Conservation (phyloP, 768 basidiomycete species). For the Lactarius pseudohatsudake region DNA sequence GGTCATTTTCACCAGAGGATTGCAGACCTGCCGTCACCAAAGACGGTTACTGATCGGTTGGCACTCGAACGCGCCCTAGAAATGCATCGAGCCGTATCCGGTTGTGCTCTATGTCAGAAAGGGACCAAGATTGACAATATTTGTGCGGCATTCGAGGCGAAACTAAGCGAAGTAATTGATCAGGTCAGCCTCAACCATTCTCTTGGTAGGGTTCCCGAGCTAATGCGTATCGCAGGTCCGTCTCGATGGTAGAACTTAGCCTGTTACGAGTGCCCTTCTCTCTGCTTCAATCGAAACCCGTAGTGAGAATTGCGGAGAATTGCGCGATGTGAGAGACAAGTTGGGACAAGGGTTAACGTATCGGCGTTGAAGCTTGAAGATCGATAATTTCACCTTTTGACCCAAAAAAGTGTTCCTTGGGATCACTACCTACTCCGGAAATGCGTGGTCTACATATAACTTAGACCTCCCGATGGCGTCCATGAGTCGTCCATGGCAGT, state of each 20-base stretch:
- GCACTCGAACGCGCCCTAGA: background rate
- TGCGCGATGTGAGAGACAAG: background rate
- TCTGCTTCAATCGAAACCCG: background rate
- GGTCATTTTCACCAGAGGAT: conserved; percentile 1
- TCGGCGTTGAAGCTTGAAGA: too few relatives aligned
- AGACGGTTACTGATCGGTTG: background rate
- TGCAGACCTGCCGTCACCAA: conserved; percentile 6
- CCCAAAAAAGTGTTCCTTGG: background rate
- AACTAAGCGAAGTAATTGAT: background rate
- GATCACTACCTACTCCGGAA: background rate
- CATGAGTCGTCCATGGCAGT: too few relatives aligned
- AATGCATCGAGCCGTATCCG: background rate
- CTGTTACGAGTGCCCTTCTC: background rate
- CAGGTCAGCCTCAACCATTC: background rate
- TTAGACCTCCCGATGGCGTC: too few relatives aligned
- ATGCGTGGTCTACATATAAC: too few relatives aligned
- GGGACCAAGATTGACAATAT: background rate
- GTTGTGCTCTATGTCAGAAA: background rate
- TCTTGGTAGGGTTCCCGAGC: background rate
- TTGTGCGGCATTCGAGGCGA: conserved; percentile 5
- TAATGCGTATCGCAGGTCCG: background rate
- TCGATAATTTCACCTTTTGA: background rate
- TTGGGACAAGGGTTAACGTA: background rate
- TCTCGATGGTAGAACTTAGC: background rate
- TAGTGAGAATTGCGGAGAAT: background rate